A percentile compares a stretch with the other conserved stretches of the same genome.
Conservation (phyloP, 371 early-diverging fungal genomes). For the Pancytospora philotis region DNA sequence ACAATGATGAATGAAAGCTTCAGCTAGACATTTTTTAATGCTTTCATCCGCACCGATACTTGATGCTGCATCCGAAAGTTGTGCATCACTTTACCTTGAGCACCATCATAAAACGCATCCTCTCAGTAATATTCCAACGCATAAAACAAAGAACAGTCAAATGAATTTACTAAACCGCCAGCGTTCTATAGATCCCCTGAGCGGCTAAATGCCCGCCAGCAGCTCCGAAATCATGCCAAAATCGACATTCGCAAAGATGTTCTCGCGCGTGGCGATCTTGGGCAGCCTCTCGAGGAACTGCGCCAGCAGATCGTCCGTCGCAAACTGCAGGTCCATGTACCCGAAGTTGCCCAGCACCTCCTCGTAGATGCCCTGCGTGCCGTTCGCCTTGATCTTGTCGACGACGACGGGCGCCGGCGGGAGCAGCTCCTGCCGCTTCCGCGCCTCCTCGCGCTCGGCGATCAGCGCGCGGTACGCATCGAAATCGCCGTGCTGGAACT, state of each 20-base stretch:
- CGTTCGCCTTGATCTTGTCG: background rate
- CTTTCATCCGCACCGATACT: no score
- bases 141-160: no score
- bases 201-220: no score
- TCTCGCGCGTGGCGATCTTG: background rate
- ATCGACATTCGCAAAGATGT: background rate
- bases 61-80: no score
- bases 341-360: background rate
- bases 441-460: slow-evolving; percentile 7
- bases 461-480: slow-evolving; percentile 27
- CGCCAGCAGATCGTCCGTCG: background rate
- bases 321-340: background rate
- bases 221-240: background rate
- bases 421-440: slow-evolving; percentile 9
- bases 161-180: no score
- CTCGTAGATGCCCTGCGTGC: background rate
- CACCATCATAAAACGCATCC: no score
- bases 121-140: no score
- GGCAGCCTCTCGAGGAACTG: background rate
- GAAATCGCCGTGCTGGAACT: slow-evolving; percentile 22
- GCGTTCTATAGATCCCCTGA: no score
- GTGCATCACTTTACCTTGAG: no score
- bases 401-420: background rate
- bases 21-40: no score
- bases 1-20: no score